phyloP scores from a whole-genome alignment of 176 grass and related monocot genomes.

The Sorghum bicolor region DNA sequence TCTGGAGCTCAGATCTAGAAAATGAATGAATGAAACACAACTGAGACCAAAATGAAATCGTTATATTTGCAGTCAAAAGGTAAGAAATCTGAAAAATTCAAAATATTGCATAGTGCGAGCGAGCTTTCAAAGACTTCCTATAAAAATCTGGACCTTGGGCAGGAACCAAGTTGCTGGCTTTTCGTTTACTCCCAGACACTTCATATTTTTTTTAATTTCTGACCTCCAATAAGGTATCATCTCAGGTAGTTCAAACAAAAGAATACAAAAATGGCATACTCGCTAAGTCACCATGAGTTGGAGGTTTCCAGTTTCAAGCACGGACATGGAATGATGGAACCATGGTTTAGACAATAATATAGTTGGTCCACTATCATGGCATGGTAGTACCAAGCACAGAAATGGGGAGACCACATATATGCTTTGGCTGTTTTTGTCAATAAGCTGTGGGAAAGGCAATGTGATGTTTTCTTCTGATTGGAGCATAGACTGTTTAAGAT shows the following conservation, averaged over 20 bases:
- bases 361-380: neutral
- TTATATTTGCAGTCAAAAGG: neutral
- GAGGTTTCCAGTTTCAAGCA: neutral
- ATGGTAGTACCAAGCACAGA: neutral
- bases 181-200: neutral
- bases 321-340: neutral
- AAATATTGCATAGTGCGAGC: neutral
- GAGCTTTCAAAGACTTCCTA: neutral
- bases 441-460: neutral
- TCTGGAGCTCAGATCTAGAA: neutral
- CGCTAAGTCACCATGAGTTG: neutral
- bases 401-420: neutral
- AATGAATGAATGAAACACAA: slow-evolving; percentile 1
- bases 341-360: neutral
- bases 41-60: neutral
- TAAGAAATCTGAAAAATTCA: neutral
- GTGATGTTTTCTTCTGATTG: neutral
- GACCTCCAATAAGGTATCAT: neutral
- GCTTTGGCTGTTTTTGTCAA: neutral
- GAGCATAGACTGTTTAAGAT: neutral
- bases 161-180: neutral
- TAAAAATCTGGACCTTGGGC: neutral
- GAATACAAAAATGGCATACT: neutral
- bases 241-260: neutral
- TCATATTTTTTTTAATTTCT: neutral